Base-by-base conservation (phyloP, 441 rosid genomes). In the Erysimum cheiri region DNA sequence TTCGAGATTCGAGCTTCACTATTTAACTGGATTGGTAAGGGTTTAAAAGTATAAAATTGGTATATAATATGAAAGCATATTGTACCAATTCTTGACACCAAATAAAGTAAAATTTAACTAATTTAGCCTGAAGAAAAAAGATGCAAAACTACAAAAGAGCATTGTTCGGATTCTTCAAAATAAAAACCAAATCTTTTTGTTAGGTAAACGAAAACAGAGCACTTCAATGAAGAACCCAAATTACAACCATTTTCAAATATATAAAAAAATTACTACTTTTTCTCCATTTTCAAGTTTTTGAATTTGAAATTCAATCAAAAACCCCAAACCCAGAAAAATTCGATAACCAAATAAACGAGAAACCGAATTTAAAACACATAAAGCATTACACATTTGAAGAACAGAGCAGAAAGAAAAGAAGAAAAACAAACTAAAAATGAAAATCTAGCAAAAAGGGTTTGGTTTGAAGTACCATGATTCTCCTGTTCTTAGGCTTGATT, bases 401-500 rank as follows among this genome's bases (percentile, higher is more conserved):
- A 28, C 22, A 22, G 60, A 64, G 33, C 17, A 47, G 6, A 17
- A 46, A 10, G 8, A 19, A 19, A 2, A 43, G 54, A 9, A 0
- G 11, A 43, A 40, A 19, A 17, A 19, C 6, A 4, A 62, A 40
- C 5, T 55, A 37, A 41, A 37, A 15, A n/a, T 19, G 1, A 19
- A 19, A 19, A 43, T 5, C 22, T 19, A 19, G 46, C n/a, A 33
- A 43, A 62, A 22, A 36, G 39, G 40, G 62, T 44, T 8, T 28
- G 49, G 59, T 4, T 39, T 3, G 1, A 65, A 72, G 29, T 76
- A 94, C 98, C 97, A 90, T 91, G 81, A 90, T 85, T 90, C 96
- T 87, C 17, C 92, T 77, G 78, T 83, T 91, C 78, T 84, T 86
- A 36, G 96, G 96, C 79, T 85, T 91, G 80, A 91, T 80, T 86